Percentiles rank a stretch among this genome's conserved stretches.
Evolutionary conservation across 2,329 filamentous ascomycete genomes (phyloP).

Genomic region (Diaporthe velutina): DNA sequence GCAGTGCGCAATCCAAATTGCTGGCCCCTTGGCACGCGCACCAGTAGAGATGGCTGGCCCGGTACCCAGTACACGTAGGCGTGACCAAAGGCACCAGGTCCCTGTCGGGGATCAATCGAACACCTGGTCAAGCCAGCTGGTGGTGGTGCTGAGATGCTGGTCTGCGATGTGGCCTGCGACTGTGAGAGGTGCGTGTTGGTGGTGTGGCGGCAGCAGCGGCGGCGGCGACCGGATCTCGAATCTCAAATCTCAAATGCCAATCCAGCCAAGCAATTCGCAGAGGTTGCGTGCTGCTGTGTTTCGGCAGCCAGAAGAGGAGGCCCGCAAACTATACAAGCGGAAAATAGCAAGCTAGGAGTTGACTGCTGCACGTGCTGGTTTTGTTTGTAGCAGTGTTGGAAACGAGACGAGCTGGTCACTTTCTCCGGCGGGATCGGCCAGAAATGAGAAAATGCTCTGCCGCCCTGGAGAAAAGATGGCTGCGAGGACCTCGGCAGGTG

Average conservation of each 20-base stretch:
- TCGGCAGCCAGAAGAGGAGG: slow-evolving; percentile 18
- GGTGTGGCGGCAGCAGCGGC: background rate
- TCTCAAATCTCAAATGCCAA: slow-evolving; percentile 1
- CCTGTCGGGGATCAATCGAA: slow-evolving; percentile 25
- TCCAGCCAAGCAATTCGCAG: background rate
- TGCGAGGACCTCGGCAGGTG: slow-evolving; percentile 1
- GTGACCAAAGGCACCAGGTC: background rate
- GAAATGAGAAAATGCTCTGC: slow-evolving; percentile 7
- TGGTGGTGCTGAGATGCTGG: background rate
- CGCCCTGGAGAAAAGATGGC: background rate
- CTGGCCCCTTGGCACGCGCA: slow-evolving; percentile 24
- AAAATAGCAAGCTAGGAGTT: background rate
- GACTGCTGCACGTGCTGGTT: slow-evolving; percentile 11
- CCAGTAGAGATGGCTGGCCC: background rate
- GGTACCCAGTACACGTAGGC: background rate
- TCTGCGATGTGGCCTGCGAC: background rate
- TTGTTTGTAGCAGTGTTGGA: slow-evolving; percentile 12
- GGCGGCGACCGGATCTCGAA: slow-evolving; percentile 23
- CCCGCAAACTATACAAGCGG: slow-evolving; percentile 4
- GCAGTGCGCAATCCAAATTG: slow-evolving; percentile 26
- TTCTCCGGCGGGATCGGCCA: slow-evolving; percentile 7
- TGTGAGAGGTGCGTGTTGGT: background rate
- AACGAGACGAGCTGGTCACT: slow-evolving; percentile 15
- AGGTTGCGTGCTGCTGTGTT: slow-evolving; percentile 1
- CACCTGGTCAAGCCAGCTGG: slow-evolving; percentile 25